These are phyloP conservation scores for Pythium rhizo-oryzae DNA, from an alignment of 352 stramenopile species.

Conservation along the genomic window DNA sequence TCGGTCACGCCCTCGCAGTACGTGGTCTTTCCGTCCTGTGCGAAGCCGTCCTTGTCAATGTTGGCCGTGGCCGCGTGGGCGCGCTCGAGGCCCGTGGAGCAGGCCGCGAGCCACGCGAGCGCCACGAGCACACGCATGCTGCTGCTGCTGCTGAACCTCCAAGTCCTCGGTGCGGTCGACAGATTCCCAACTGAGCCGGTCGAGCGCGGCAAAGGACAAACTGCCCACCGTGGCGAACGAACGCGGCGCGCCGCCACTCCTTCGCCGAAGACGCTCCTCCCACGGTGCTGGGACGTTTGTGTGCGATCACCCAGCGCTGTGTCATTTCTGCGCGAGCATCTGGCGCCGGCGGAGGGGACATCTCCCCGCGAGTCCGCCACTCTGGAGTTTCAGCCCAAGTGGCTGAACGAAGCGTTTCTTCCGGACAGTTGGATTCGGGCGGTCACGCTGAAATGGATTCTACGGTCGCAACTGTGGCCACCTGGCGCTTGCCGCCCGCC, in stretches of 20 bases:
- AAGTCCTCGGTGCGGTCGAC: not conserved
- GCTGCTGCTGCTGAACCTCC: not conserved
- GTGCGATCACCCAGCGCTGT: not conserved
- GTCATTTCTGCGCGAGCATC: slow-evolving; percentile 8
- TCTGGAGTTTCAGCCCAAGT: not conserved
- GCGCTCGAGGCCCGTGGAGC: not conserved
- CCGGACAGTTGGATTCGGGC: not conserved
- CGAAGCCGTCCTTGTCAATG: slow-evolving; percentile 22
- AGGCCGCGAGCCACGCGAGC: slow-evolving; percentile 11
- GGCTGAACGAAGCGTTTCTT: not conserved
- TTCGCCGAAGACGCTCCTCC: not conserved
- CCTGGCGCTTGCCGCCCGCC: not conserved
- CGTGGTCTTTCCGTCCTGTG: slow-evolving; percentile 41
- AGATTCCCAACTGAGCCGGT: slow-evolving; percentile 9
- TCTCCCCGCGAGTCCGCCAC: not conserved
- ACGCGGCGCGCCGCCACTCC: not conserved
- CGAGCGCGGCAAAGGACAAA: not conserved
- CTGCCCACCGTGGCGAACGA: not conserved
- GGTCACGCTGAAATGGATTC: not conserved
- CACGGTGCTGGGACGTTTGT: not conserved
- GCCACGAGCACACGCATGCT: not conserved
- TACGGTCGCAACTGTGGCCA: slow-evolving; percentile 1
- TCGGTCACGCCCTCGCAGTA: slow-evolving; percentile 66
- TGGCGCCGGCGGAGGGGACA: not conserved
- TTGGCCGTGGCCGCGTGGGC: not conserved